Percentiles rank a stretch among this genome's conserved stretches.
Conservation (phyloP, 306 rosid genomes). For the Casuarina equisetifolia region DNA sequence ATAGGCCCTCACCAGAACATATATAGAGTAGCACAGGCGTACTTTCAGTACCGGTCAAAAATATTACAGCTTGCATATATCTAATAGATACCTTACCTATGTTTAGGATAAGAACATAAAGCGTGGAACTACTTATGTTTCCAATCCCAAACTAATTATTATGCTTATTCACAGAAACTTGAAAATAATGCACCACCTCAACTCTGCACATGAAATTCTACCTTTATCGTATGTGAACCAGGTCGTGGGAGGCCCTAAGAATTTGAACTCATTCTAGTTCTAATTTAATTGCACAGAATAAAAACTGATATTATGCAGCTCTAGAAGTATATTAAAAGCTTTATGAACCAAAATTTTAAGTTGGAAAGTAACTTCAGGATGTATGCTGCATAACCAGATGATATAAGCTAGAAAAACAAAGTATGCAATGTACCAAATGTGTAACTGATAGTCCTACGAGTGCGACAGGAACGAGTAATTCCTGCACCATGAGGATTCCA, state of each 20-base stretch:
- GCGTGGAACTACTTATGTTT: background rate
- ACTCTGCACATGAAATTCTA: too few species aligned
- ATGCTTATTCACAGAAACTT: background rate
- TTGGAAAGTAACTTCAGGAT: constrained; percentile 1
- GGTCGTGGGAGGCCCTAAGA: background rate
- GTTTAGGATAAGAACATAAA: background rate
- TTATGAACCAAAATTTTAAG: background rate
- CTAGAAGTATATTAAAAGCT: background rate
- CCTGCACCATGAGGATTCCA: constrained; percentile 36
- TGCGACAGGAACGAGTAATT: constrained; percentile 64
- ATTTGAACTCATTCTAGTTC: background rate
- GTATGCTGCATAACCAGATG: constrained; percentile 4
- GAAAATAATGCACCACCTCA: background rate
- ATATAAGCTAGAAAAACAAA: background rate
- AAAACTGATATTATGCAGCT: background rate
- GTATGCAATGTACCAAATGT: constrained; percentile 53
- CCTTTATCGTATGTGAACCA: background rate
- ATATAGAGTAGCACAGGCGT: background rate
- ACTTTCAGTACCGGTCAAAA: background rate
- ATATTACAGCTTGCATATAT: background rate
- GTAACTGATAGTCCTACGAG: constrained; percentile 59
- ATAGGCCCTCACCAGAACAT: background rate
- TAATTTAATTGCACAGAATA: background rate
- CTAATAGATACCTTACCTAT: background rate
- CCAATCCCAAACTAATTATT: background rate